Percentiles rank a stretch among this genome's conserved stretches.
phyloP scores from a whole-genome alignment of 805 yeast genomes.

The Kodamaea leandrae region DNA sequence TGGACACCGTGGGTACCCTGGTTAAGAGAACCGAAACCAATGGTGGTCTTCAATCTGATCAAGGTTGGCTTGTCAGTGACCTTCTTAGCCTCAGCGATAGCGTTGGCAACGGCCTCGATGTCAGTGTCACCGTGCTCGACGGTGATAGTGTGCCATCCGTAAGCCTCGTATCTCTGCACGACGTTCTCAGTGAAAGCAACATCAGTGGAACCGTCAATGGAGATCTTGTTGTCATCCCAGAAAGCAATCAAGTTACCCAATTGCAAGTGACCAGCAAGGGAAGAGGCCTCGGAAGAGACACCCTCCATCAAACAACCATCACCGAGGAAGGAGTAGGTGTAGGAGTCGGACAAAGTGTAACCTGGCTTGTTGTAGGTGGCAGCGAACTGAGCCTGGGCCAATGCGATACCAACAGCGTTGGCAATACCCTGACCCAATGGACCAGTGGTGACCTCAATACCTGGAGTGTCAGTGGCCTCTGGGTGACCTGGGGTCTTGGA shows the following conservation, averaged over 20 bases:
- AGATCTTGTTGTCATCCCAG: slow-evolving; percentile 95
- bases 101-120: slow-evolving; percentile 63
- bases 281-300: slow-evolving; percentile 89
- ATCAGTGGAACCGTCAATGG: slow-evolving; percentile 91
- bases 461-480: slow-evolving; percentile 77
- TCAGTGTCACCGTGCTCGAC: slow-evolving; percentile 83
- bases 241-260: slow-evolving; percentile 90
- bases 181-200: slow-evolving; percentile 95
- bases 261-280: slow-evolving; percentile 94
- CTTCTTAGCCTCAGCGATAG: slow-evolving; percentile 78
- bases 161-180: slow-evolving; percentile 75
- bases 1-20: slow-evolving; percentile 91
- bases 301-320: slow-evolving; percentile 99
- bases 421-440: slow-evolving; percentile 98
- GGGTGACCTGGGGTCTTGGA: slow-evolving; percentile 99
- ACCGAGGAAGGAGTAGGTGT: slow-evolving; percentile 81
- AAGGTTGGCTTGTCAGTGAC: slow-evolving; percentile 82
- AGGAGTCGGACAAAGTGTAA: slow-evolving; percentile 66
- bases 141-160: slow-evolving; percentile 87
- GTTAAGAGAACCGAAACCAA: slow-evolving; percentile 86
- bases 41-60: slow-evolving; percentile 84
- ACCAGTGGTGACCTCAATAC: slow-evolving; percentile 97
- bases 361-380: slow-evolving; percentile 92
- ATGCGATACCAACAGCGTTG: slow-evolving; percentile 94
- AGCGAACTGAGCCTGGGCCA: slow-evolving; percentile 89